Evolutionary conservation across 441 rosid species (phyloP).

Genomic region (Geranium incanum): DNA sequence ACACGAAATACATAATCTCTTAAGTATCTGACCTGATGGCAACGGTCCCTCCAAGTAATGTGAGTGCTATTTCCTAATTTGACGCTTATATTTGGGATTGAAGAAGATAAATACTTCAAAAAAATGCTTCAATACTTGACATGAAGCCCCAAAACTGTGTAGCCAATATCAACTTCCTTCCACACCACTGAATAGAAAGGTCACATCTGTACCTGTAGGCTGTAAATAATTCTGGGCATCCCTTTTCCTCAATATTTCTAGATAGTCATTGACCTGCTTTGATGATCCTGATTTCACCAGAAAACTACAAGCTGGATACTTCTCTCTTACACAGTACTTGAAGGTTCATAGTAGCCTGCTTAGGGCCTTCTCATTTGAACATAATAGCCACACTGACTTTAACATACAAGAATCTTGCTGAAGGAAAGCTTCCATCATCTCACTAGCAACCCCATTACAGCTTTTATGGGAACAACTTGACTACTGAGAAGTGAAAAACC

Average conservation of each 20-base stretch:
- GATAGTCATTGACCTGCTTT: constrained; percentile 42
- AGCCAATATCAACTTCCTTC: constrained; percentile 23
- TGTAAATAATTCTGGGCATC: constrained; percentile 40
- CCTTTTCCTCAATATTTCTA: constrained; percentile 38
- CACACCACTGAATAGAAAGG: constrained; percentile 49
- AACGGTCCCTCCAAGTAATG: background rate
- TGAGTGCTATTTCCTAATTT: background rate
- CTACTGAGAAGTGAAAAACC: constrained; percentile 31
- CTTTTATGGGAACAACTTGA: constrained; percentile 33
- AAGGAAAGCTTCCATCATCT: constrained; percentile 45
- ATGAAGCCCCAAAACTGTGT: background rate
- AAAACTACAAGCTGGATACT: background rate
- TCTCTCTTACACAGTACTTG: background rate
- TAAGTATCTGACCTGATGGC: constrained; percentile 8
- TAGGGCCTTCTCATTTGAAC: background rate
- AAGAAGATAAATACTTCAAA: background rate
- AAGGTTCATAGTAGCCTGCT: constrained; percentile 5
- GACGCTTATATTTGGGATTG: background rate
- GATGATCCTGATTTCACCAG: constrained; percentile 58
- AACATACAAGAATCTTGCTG: constrained; percentile 51
- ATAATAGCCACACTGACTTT: constrained; percentile 45
- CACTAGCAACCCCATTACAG: constrained; percentile 43
- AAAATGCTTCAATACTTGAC: background rate
- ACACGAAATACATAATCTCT: background rate
- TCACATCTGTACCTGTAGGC: constrained; percentile 39